Evolutionary conservation across 2,329 filamentous ascomycete genomes (phyloP).

Genomic region (Aureobasidium sp.): DNA sequence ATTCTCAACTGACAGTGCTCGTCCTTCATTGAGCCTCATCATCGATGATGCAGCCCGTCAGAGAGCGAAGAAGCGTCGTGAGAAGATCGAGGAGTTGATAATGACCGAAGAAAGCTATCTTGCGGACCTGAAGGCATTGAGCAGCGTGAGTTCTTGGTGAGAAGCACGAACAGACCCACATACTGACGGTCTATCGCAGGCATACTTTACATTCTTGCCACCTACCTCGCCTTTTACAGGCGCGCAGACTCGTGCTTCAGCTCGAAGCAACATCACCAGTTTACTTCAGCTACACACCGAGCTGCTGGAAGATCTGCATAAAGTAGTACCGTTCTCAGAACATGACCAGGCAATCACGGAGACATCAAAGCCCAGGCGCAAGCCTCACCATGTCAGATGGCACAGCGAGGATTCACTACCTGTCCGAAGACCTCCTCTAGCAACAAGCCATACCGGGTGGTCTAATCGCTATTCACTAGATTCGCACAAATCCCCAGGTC

Average conservation of each 20-base stretch:
- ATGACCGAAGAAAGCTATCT: conserved; percentile 84
- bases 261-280: conserved; percentile 44
- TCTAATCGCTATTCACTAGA: conserved; percentile 41
- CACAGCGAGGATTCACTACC: conserved; percentile 42
- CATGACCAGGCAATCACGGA: conserved; percentile 30
- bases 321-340: conserved; percentile 59
- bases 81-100: conserved; percentile 78
- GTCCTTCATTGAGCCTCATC: conserved; percentile 36
- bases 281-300: conserved; percentile 80
- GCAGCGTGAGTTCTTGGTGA: conserved; percentile 55
- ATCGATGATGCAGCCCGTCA: conserved; percentile 64
- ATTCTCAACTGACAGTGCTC: conserved; percentile 52
- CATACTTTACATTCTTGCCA: conserved; percentile 38
- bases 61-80: conserved; percentile 67
- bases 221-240: conserved; percentile 22
- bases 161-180: not conserved
- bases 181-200: conserved; percentile 24
- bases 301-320: conserved; percentile 67
- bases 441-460: conserved; percentile 15
- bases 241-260: conserved; percentile 24
- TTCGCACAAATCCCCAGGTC: conserved; percentile 35
- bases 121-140: conserved; percentile 75
- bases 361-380: conserved; percentile 17
- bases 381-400: conserved; percentile 41
- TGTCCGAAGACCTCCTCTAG: conserved; percentile 21